Percentiles rank a stretch among this genome's conserved stretches.
Evolutionary conservation across 768 basidiomycete species (phyloP).

Genomic region (Serendipita sp.): DNA sequence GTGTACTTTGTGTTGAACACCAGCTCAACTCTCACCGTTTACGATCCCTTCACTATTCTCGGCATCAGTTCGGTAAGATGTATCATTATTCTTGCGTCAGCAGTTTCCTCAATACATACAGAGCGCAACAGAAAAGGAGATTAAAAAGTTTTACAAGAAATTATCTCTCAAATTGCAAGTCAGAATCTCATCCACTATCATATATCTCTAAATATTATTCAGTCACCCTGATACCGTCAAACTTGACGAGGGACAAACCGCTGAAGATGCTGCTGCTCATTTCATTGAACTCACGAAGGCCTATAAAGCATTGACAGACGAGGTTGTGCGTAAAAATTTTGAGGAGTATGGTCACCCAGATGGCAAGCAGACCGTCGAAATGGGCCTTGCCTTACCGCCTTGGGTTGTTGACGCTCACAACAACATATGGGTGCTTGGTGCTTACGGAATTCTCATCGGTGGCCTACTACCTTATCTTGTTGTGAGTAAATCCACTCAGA

Average conservation of each 20-base stretch:
- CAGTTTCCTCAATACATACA: constrained; percentile 17
- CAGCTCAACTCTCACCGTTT: constrained; percentile 50
- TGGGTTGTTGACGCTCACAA: constrained; percentile 91
- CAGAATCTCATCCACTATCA: constrained; percentile 11
- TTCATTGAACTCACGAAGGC: constrained; percentile 95
- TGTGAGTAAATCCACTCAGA: constrained; percentile 23
- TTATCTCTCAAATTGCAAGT: constrained; percentile 69
- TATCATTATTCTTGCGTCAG: background rate
- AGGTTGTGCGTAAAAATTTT: constrained; percentile 78
- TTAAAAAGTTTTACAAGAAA: constrained; percentile 90
- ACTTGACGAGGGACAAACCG: constrained; percentile 62
- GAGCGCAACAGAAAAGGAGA: constrained; percentile 68
- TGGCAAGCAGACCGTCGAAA: constrained; percentile 83
- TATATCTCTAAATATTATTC: background rate
- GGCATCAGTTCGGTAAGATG: constrained; percentile 50
- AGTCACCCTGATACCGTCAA: constrained; percentile 98
- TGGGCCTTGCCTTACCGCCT: constrained; percentile 86
- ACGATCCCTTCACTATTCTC: constrained; percentile 90
- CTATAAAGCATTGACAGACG: constrained; percentile 96
- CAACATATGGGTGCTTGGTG: constrained; percentile 75
- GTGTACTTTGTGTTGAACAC: constrained; percentile 46
- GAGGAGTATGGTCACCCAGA: constrained; percentile 87
- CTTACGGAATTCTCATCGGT: constrained; percentile 80
- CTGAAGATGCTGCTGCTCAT: constrained; percentile 67
- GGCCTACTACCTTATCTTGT: constrained; percentile 74